Conservation (phyloP, 257 asterid species). For the Plectranthus barbatus region DNA sequence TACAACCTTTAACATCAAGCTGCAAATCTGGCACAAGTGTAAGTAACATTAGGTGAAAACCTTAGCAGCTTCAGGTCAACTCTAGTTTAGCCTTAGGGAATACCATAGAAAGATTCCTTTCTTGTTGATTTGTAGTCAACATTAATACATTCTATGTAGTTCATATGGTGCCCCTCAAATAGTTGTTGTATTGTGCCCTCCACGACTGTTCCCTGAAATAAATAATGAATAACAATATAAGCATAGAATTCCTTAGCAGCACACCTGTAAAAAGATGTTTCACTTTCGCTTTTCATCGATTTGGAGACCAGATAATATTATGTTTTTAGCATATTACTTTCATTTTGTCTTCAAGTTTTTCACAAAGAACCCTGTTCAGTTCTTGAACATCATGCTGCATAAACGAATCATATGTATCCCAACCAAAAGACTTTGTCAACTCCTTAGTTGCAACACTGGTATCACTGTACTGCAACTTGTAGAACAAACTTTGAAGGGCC, state of each 20-base stretch:
- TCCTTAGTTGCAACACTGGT: slow-evolving; percentile 82
- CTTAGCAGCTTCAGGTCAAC: slow-evolving; percentile 6
- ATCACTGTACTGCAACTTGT: slow-evolving; percentile 74
- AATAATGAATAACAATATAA: slow-evolving; percentile 1
- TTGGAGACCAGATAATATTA: slow-evolving; percentile 6
- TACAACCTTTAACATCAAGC: no score
- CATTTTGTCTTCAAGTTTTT: no score
- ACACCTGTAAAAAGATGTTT: background rate
- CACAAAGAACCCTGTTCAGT: no score
- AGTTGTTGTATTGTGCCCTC: slow-evolving; percentile 81
- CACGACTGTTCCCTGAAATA: slow-evolving; percentile 67
- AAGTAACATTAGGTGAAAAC: slow-evolving; percentile 11
- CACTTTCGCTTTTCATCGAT: slow-evolving; percentile 1
- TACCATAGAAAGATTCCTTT: slow-evolving; percentile 85
- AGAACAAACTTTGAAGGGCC: slow-evolving; percentile 80
- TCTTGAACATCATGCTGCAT: slow-evolving; percentile 89
- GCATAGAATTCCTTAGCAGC: background rate
- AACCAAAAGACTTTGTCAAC: slow-evolving; percentile 78
- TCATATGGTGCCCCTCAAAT: slow-evolving; percentile 90
- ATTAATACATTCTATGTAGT: slow-evolving; percentile 71
- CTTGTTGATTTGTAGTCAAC: slow-evolving; percentile 82
- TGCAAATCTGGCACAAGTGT: slow-evolving; percentile 49
- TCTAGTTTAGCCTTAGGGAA: background rate
- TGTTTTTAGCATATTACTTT: no score
- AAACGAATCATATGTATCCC: slow-evolving; percentile 80